These are phyloP conservation scores for Tylopilus plumbeoviolaceoides DNA, from an alignment of 768 basidiomycete species.

Conservation along the genomic window DNA sequence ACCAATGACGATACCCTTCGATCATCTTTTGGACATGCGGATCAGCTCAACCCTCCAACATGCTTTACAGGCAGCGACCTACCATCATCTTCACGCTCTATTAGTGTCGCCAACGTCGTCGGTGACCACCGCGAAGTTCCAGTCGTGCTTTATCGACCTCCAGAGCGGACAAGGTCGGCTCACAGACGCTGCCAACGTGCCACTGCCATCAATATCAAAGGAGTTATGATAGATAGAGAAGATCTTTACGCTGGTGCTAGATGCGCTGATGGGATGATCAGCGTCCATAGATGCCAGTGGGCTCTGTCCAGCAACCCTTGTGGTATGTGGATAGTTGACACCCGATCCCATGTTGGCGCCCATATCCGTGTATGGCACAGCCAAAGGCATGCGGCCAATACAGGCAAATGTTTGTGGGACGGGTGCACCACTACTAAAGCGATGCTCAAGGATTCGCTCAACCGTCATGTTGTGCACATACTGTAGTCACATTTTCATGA, in stretches of 20 bases:
- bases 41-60: too few species aligned
- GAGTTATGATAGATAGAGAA: conserved; percentile 2
- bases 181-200: not conserved
- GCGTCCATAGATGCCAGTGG: conserved; percentile 11
- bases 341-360: not conserved
- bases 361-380: conserved; percentile 12
- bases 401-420: too few species aligned
- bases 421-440: too few species aligned
- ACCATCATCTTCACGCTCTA: too few species aligned
- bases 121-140: not conserved
- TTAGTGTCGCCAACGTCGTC: too few species aligned
- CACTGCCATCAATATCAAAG: not conserved
- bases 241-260: not conserved
- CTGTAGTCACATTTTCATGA: too few species aligned
- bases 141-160: not conserved
- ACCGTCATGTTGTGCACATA: too few species aligned
- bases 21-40: too few species aligned
- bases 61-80: too few species aligned
- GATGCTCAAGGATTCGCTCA: too few species aligned
- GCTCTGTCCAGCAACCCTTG: not conserved
- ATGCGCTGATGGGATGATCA: not conserved
- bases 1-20: too few species aligned
- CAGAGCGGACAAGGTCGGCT: not conserved
- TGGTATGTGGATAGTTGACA: conserved; percentile 10
- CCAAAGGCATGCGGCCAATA: not conserved